phyloP scores from a whole-genome alignment of 768 basidiomycete genomes.

The Naganishia friedmannii region DNA sequence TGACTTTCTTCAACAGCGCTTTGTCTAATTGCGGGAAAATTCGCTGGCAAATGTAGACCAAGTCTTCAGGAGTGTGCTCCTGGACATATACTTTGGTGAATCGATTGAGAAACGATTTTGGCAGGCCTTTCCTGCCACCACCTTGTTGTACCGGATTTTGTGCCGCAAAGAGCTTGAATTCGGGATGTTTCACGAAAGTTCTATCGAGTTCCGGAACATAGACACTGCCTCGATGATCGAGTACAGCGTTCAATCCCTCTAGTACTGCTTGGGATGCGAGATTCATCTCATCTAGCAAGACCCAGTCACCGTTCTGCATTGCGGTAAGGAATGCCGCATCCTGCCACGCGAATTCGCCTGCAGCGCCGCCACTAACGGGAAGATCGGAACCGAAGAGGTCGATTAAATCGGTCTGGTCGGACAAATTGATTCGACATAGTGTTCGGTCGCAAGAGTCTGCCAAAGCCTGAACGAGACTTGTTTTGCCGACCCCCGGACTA shows the following conservation, averaged over 20 bases:
- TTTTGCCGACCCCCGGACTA: slow-evolving; percentile 97
- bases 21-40: slow-evolving; percentile 65
- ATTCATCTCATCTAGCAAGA: slow-evolving; percentile 98
- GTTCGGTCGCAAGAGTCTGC: slow-evolving; percentile 73
- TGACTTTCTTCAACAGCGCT: slow-evolving; percentile 67
- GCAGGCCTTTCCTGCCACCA: slow-evolving; percentile 92
- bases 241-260: slow-evolving; percentile 90
- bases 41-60: slow-evolving; percentile 71
- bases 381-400: slow-evolving; percentile 96
- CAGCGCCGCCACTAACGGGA: slow-evolving; percentile 82
- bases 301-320: slow-evolving; percentile 94
- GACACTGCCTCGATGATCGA: slow-evolving; percentile 92
- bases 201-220: slow-evolving; percentile 92
- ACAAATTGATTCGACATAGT: slow-evolving; percentile 90
- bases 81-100: slow-evolving; percentile 97
- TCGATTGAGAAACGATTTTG: slow-evolving; percentile 93
- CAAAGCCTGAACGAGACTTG: slow-evolving; percentile 82
- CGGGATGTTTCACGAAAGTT: slow-evolving; percentile 79
- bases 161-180: slow-evolving; percentile 96
- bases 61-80: slow-evolving; percentile 73
- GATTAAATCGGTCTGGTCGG: slow-evolving; percentile 94
- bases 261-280: slow-evolving; percentile 92
- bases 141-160: slow-evolving; percentile 96
- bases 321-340: slow-evolving; percentile 93
- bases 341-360: slow-evolving; percentile 95